A percentile compares a stretch with the other conserved stretches of the same genome.
Conservation (phyloP, 2,329 filamentous ascomycete species). For the Cladosporium sp. region DNA sequence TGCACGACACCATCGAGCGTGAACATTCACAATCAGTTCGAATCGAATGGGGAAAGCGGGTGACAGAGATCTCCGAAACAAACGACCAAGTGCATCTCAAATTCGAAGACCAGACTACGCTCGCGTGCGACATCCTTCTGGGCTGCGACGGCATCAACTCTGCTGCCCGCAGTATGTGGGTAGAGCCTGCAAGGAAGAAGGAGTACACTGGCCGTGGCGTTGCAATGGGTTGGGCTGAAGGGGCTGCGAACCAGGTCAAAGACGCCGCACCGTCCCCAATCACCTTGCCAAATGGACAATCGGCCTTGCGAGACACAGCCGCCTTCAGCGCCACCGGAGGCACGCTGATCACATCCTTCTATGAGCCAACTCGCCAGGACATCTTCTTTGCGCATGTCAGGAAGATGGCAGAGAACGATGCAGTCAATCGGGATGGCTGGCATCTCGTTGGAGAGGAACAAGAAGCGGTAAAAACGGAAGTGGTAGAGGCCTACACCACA, state of each 20-base stretch:
- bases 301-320: constrained; percentile 35
- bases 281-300: neutral
- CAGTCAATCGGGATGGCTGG: constrained; percentile 38
- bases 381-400: constrained; percentile 45
- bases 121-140: constrained; percentile 48
- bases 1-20: constrained; percentile 5
- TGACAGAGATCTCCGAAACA: constrained; percentile 27
- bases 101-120: constrained; percentile 49
- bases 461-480: constrained; percentile 37
- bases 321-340: constrained; percentile 42
- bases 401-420: constrained; percentile 34
- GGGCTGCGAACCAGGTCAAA: constrained; percentile 29
- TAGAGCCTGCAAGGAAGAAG: constrained; percentile 33
- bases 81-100: constrained; percentile 45
- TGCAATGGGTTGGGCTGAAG: constrained; percentile 34
- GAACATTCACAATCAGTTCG: constrained; percentile 18
- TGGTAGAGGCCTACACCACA: constrained; percentile 39
- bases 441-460: constrained; percentile 38
- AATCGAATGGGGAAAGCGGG: constrained; percentile 46
- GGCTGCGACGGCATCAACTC: constrained; percentile 65
- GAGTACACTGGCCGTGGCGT: constrained; percentile 46
- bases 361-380: constrained; percentile 37
- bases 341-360: constrained; percentile 44
- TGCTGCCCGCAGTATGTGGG: constrained; percentile 53
- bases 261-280: constrained; percentile 34